Evolutionary conservation across 495 filamentous ascomycete genomes (phyloP).

Genomic region (Poronia punctata): DNA sequence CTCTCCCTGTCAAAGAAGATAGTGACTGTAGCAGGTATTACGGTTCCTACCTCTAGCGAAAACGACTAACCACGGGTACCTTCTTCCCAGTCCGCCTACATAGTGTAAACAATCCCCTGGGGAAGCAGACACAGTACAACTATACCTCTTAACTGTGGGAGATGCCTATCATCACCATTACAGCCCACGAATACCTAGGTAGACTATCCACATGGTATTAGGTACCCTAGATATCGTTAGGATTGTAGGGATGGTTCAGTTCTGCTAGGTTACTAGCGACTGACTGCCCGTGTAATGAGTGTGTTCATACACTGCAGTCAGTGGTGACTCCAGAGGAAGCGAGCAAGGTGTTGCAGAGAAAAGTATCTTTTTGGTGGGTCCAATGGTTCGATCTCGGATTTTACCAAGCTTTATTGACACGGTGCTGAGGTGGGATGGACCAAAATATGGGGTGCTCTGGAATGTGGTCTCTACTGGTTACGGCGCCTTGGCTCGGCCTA

Average conservation of each 20-base stretch:
- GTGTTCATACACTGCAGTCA: slow-evolving; percentile 3
- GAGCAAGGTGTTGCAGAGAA: slow-evolving; percentile 4
- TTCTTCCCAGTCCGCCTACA: too few relatives aligned
- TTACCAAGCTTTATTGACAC: slow-evolving; percentile 16
- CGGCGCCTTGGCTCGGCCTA: slow-evolving; percentile 50
- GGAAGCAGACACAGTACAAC: background rate
- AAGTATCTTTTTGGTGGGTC: slow-evolving; percentile 8
- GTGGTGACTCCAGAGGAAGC: slow-evolving; percentile 1
- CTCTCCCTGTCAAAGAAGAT: too few relatives aligned
- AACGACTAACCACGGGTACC: too few relatives aligned
- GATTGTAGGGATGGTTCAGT: too few relatives aligned
- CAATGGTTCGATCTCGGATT: slow-evolving; percentile 7
- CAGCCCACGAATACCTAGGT: background rate
- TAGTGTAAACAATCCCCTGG: too few relatives aligned
- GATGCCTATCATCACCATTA: too few relatives aligned
- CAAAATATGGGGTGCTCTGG: slow-evolving; percentile 26
- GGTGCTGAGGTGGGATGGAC: slow-evolving; percentile 27
- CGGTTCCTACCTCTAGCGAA: too few relatives aligned
- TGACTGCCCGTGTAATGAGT: too few relatives aligned
- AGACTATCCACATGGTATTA: too few relatives aligned
- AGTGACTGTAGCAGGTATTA: slow-evolving; percentile 4
- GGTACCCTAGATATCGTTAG: too few relatives aligned
- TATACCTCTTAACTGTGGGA: background rate
- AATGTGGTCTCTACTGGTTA: slow-evolving; percentile 21
- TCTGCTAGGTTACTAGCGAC: too few relatives aligned